Percentiles rank a stretch among this genome's conserved stretches.
Conservation (phyloP, 2,329 filamentous ascomycete genomes). For the Hypoxylon sp. region DNA sequence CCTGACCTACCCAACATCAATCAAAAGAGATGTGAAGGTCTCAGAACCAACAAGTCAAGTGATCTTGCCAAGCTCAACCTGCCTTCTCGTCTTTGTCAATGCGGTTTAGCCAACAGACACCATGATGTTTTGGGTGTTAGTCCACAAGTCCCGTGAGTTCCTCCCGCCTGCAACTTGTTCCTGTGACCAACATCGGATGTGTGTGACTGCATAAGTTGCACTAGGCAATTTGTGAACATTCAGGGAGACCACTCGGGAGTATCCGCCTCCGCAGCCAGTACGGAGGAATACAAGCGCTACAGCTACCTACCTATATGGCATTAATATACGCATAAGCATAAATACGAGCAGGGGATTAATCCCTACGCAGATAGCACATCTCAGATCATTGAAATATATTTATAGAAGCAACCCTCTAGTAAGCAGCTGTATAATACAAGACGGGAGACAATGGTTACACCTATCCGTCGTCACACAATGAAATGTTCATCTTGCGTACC, state of each 20-base stretch:
- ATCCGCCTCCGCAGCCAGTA: constrained; percentile 47
- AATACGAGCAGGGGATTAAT: constrained; percentile 21
- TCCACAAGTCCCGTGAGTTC: constrained; percentile 45
- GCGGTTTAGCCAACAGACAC: constrained; percentile 25
- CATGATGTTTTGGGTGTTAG: constrained; percentile 35
- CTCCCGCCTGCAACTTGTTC: constrained; percentile 42
- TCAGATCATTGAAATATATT: constrained; percentile 34
- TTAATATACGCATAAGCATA: constrained; percentile 29
- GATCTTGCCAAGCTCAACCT: constrained; percentile 35
- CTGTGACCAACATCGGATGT: constrained; percentile 52
- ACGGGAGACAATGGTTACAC: neutral
- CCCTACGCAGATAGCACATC: constrained; percentile 10
- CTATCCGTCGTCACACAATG: neutral
- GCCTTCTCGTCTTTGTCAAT: constrained; percentile 27
- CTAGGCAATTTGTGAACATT: constrained; percentile 45
- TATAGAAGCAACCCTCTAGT: constrained; percentile 27
- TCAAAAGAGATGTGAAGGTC: constrained; percentile 32
- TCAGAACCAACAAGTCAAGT: constrained; percentile 42
- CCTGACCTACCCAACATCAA: constrained; percentile 12
- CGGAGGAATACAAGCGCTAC: constrained; percentile 38
- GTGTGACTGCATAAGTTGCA: constrained; percentile 53
- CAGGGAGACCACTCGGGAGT: constrained; percentile 47
- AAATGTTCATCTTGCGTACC: neutral
- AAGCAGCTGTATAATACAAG: constrained; percentile 14
- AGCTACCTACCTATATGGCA: constrained; percentile 15